These are phyloP conservation scores for Proliferodiscus dingleyae DNA, from an alignment of 2,329 filamentous ascomycete genomes.

Conservation along the genomic window DNA sequence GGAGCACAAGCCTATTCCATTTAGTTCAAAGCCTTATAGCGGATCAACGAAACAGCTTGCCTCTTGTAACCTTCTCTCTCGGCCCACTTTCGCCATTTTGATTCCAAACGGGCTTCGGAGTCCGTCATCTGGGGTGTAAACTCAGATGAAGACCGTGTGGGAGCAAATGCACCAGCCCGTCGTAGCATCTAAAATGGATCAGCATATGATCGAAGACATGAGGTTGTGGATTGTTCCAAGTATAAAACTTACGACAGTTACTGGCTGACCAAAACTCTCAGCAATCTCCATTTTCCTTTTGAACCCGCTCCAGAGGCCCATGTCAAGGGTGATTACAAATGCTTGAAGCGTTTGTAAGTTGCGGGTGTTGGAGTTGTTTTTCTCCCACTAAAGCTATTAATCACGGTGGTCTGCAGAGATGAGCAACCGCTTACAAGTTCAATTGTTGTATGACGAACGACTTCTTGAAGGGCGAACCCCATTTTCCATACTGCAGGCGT, in stretches of 20 bases:
- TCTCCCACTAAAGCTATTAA: conserved; percentile 37
- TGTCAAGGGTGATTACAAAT: conserved; percentile 44
- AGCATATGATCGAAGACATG: background rate
- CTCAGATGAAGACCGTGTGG: conserved; percentile 50
- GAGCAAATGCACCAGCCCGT: conserved; percentile 35
- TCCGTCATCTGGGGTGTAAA: conserved; percentile 51
- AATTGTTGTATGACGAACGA: conserved; percentile 10
- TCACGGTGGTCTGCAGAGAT: background rate
- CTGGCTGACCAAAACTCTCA: conserved; percentile 50
- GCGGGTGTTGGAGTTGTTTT: conserved; percentile 45
- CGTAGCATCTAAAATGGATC: conserved; percentile 40
- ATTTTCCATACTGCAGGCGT: conserved; percentile 21
- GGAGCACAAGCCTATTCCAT: conserved; percentile 54
- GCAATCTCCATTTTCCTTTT: conserved; percentile 55
- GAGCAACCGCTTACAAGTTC: conserved; percentile 9
- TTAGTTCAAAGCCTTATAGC: background rate
- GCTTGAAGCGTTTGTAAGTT: conserved; percentile 48
- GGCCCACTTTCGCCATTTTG: conserved; percentile 63
- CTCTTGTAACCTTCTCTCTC: conserved; percentile 63
- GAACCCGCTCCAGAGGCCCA: conserved; percentile 55
- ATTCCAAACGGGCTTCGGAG: conserved; percentile 49
- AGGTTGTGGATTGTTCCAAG: background rate
- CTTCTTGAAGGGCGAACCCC: conserved; percentile 21
- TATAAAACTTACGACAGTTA: conserved; percentile 38
- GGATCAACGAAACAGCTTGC: conserved; percentile 28